Base-by-base conservation (phyloP, 768 basidiomycete genomes). In the Tephrocybe sp. region DNA sequence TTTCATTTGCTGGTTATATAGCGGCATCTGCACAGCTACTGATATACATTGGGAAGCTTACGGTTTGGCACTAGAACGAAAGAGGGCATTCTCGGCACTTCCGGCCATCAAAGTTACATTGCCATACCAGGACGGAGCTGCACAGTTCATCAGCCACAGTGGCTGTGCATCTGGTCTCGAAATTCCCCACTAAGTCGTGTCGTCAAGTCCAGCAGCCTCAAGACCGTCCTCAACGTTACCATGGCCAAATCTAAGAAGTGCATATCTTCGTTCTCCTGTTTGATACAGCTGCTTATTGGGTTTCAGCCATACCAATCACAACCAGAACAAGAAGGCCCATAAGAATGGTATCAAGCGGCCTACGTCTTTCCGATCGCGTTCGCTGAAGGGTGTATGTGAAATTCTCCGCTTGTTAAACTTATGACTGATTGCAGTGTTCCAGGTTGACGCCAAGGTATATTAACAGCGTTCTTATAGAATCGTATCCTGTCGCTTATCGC, bases 211-310 rank as follows among this genome's bases (percentile, higher is more conserved):
- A 65, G 54, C 60, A 65, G 53, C 43, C 26, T 56, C 60, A 62
- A 62, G 61, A 65, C 65, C 65, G 46, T 46, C 39, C 39, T 65
- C 61, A 63, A 66, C 65, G 60, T 68, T 59, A 63, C 67, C 61
- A 98, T 97, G 93, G 86, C 94, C 81, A 97, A 98, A 77, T 98
- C 96, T 58, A 98, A 98, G 81, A 98, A 98, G 92, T 95, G 68
- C 50, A 82, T 65, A 38, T 7, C 33, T 48, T 11, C 8, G 20
- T 26, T 26, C 30, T 51, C 9, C 34, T 22, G n/a, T 33, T 22
- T 32, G 38, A 30, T 35, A 35, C 14, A 22, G 39, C 26, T 26
- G 32, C 49, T 43, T 2, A 54, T 49, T 16, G 8, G 32, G 14
- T 48, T 49, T 26, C 55, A 93, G 89, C 64, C 87, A 92, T 70